Evolutionary conservation across 768 basidiomycete species (phyloP), one percentile per base, ranked within the genome.

Genomic region (Cystofilobasidium bisporidii): DNA sequence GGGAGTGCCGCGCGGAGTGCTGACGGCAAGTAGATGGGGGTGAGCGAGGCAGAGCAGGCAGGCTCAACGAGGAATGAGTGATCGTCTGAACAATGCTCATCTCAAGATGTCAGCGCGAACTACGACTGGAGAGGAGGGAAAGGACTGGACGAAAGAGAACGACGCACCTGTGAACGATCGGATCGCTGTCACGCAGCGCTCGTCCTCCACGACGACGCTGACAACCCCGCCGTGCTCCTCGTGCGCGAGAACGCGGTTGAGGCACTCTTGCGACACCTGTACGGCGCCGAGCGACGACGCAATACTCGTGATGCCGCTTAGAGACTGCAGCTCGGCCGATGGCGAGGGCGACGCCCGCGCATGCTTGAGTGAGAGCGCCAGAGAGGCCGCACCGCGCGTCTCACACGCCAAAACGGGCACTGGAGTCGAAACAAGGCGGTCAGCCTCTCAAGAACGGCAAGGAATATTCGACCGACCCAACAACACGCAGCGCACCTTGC

Each of bases 11-110:
- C 59, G 6, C 36, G 33, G 6, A 60, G 36, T 6, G 41, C 20
- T 8, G 59, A 38, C 5, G 59, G 59, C 10, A 3, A 8, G 41
- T 60, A 60, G 41, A 60, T 10, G 18, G 59, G 59, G 2, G 41
- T 20, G 14, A 60, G 33, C 6, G 38, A n/a, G 22, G 36, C 36
- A 14, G 59, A 9, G 41, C 59, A 60, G 22, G 38, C 59, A 2
- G 59, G 59, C 41, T 60, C 59, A 26, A 60, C 59, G 36, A 60
- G 36, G 41, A 40, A 40, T 8, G 59, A 22, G 38, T 60, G 59
- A 36, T 60, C 41, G 36, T 60, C 59, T 60, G 22, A 1, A 26
- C 32, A 36, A 12, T 10, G 36, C 17, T 4, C 33, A 33, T 36
- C 9, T 11, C 11, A 11, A 24, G 10, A 60, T 11, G 32, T n/a